Evolutionary conservation across 768 basidiomycete species (phyloP), one percentile per base, ranked within the genome.

Genomic region (Russula sp.): DNA sequence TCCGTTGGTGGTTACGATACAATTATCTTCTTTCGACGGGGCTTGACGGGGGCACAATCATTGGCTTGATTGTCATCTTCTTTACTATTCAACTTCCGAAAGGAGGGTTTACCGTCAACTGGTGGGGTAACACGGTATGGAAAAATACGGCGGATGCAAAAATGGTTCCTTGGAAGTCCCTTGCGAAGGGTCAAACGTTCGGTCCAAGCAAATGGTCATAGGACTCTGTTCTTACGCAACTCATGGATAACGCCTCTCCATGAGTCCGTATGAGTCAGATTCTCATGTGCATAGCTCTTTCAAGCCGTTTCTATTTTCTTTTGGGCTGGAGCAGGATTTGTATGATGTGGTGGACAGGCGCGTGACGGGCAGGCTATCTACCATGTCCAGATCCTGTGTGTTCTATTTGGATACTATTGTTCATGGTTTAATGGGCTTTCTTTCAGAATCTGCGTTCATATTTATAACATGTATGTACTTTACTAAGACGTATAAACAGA

Each of bases 91-190:
- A 81, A 59, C 70, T 82, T 54, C 84, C 88, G 47, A 85, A 82
- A 66, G 83, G 82, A 55, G 85, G 71, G 8, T 65, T 85, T 67
- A 68, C 69, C 42, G 69, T 90, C 64, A 74, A 79, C 51, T 92
- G 90, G 90, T 91, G 90, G 90, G 90, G 90, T 7, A 92, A 92
- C 74, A 79, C 75, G 63, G 84, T 82, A 9, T 90, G 86, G 85
- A 70, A 75, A 66, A 83, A 86, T 51, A 92, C 87, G 9, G 84
- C 83, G 38, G 90, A 92, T 70, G 82, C 80, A 3, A 72, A 79
- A 51, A 86, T 85, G 58, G 75, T 78, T n/a, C 83, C 88, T 0
- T 71, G 84, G 50, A 76, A 73, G 60, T 67, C 76, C 9, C 63
- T 84, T 18, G 74, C 79, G 14, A 73, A 77, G 2, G 80, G 79